Evolutionary conservation across 2,329 filamentous ascomycete genomes (phyloP).

Genomic region (Hortaea werneckii): DNA sequence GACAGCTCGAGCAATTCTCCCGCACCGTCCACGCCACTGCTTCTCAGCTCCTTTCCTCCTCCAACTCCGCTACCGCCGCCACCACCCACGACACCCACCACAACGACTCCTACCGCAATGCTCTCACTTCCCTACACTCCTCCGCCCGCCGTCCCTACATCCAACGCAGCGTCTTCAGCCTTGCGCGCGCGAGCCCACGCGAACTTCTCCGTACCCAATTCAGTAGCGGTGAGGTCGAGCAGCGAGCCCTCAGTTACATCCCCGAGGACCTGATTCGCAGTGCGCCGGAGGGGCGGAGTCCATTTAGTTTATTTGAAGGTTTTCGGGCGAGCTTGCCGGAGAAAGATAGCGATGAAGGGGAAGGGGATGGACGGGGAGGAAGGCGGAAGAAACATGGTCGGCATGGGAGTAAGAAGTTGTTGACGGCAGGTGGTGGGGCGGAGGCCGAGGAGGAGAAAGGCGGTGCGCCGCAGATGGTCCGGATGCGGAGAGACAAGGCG

Average conservation of each 20-base stretch:
- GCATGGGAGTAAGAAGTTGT: slow-evolving; percentile 58
- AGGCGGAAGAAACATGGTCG: slow-evolving; percentile 58
- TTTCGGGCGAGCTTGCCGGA: slow-evolving; percentile 87
- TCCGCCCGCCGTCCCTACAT: slow-evolving; percentile 74
- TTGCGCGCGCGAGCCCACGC: slow-evolving; percentile 83
- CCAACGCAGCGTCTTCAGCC: slow-evolving; percentile 82
- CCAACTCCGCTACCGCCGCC: slow-evolving; percentile 7
- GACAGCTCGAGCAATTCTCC: slow-evolving; percentile 68
- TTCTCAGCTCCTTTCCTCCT: slow-evolving; percentile 61
- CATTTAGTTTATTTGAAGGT: slow-evolving; percentile 91
- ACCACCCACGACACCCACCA: slow-evolving; percentile 38
- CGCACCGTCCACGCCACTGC: slow-evolving; percentile 69
- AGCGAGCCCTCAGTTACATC: slow-evolving; percentile 77
- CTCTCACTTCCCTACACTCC: slow-evolving; percentile 80
- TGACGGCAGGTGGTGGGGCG: slow-evolving; percentile 52
- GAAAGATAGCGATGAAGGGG: slow-evolving; percentile 32
- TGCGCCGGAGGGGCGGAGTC: slow-evolving; percentile 75
- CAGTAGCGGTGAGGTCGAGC: slow-evolving; percentile 85
- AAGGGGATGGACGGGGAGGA: slow-evolving; percentile 2
- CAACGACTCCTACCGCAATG: slow-evolving; percentile 62
- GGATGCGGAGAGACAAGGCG: slow-evolving; percentile 70
- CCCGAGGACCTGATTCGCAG: slow-evolving; percentile 83
- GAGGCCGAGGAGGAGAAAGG: slow-evolving; percentile 43
- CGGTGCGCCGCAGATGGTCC: slow-evolving; percentile 57
- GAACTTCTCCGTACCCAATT: slow-evolving; percentile 88